These are phyloP conservation scores for Tetrapyrgos nigripes DNA, from an alignment of 1,284 basidiomycete genomes.

Conservation along the genomic window DNA sequence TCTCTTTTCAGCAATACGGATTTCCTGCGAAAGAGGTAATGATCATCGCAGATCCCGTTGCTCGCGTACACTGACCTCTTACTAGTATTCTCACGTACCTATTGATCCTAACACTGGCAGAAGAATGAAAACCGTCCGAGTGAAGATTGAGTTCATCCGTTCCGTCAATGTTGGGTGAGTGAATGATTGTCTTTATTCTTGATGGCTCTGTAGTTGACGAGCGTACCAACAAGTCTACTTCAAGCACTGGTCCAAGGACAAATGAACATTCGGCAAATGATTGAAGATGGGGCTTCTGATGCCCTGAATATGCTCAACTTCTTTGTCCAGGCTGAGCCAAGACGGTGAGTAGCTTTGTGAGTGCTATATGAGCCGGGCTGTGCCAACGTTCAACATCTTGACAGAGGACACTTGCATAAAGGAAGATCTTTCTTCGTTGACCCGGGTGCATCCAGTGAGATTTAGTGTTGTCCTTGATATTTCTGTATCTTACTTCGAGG, in stretches of 20 bases:
- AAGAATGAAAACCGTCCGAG: conserved; percentile 21
- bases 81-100: conserved; percentile 30
- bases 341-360: conserved; percentile 26
- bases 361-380: background rate
- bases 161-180: conserved; percentile 28
- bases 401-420: conserved; percentile 29
- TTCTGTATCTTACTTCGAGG: background rate
- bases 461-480: background rate
- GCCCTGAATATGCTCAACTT: conserved; percentile 43
- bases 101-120: conserved; percentile 19
- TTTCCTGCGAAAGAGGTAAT: conserved; percentile 28
- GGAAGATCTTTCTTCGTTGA: conserved; percentile 34
- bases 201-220: conserved; percentile 4
- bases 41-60: background rate
- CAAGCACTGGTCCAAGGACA: conserved; percentile 15
- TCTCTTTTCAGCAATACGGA: conserved; percentile 28
- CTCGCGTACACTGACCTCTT: background rate
- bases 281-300: conserved; percentile 22
- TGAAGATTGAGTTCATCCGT: conserved; percentile 28
- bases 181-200: background rate
- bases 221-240: conserved; percentile 16
- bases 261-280: conserved; percentile 2
- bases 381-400: background rate
- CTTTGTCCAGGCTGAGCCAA: conserved; percentile 39
- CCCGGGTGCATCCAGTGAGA: background rate